Base-by-base conservation (phyloP, 2,329 filamentous ascomycete species). In the Colletotrichum lentis region DNA sequence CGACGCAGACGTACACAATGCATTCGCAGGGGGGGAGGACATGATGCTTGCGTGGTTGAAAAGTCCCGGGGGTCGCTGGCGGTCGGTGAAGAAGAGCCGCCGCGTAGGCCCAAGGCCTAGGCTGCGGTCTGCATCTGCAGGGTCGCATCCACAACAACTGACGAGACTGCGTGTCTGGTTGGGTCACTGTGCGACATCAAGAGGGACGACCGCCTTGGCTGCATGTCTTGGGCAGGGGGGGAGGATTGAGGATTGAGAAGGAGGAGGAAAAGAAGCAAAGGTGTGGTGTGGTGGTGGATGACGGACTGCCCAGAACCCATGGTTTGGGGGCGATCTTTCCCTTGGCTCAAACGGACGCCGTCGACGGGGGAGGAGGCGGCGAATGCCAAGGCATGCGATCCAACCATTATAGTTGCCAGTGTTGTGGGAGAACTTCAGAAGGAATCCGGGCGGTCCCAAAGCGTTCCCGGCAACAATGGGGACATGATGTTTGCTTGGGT, bases 281-380 rank as follows among this genome's bases (percentile, higher is more conserved):
- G 43, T 37, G 27, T 20, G n/a, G n/a, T n/a, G n/a, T n/a, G n/a
- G n/a, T n/a, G n/a, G n/a, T n/a, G 41, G 24, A 18, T 14, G 18
- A 31, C n/a, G 39, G 20, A 11, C 14, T 24, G 3, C 10, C 18
- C 52, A 43, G 22, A 35, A 10, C 20, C n/a, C 18, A 53, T 47
- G 60, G 49, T 56, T 68, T 43, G 22, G 37, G 55, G 55, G 47
- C 31, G 50, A 35, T 43, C 47, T 18, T 18, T 35, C 11, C 31
- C 66, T 56, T 66, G 62, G 66, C 62, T 66, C 55, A 61, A 66
- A 69, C 64, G 18, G 49, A 22, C 12, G 43, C 24, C 31, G 46
- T 47, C 14, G 49, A 10, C 7, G 31, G 3, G 24, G 6, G 47
- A 24, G 47, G 14, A 11, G 11, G 11, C 27, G 31, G 31, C 27